Evolutionary conservation across 192 early-diverging fungal species (phyloP), one percentile per base, ranked within the genome.

Genomic region (Oehlia diaphana): DNA sequence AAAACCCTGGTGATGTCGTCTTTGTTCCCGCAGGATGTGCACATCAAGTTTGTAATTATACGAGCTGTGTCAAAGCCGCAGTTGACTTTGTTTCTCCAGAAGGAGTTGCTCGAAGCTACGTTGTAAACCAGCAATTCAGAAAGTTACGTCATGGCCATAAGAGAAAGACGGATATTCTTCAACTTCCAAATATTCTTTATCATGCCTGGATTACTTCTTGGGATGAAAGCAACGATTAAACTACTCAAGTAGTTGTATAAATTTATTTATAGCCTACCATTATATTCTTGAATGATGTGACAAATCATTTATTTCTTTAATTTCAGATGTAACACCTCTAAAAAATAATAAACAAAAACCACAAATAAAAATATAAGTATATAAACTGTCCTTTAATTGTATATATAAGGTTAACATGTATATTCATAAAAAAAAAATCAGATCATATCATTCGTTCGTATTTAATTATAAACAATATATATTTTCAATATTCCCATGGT

Each of bases 21-120:
- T 94, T 92, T 85, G 86, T 95, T 1, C 93, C 94, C 0, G 94
- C 92, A 13, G 94, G 94, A 8, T 92, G 87, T 42, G 91, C 92
- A 1, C 92, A 93, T 47, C 93, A 94, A 82, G 93, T 94, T 19
- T 86, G 87, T 77, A 94, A 93, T 80, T 88, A 90, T 63, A 79
- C 87, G 9, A 87, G 83, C 44, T 89, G 90, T 9, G 87, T 94
- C 63, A 94, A 94, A 82, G 81, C 89, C 2, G 93, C 93, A 26
- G 86, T 91, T 81, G 93, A 93, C 77, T 94, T 92, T 84, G 85
- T 94, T 16, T 89, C 88, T 61, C 89, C 90, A 10, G 91, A 93
- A 71, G 86, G 87, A 33, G 78, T 94, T 16, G 71, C 72, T 4
- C 71, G 85, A 72, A 89, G 90, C 68, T 76, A 71, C 0, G 71